Evolutionary conservation across 352 stramenopile species (phyloP), one percentile per base, ranked within the genome.

Genomic region (Phytophthora sp.): DNA sequence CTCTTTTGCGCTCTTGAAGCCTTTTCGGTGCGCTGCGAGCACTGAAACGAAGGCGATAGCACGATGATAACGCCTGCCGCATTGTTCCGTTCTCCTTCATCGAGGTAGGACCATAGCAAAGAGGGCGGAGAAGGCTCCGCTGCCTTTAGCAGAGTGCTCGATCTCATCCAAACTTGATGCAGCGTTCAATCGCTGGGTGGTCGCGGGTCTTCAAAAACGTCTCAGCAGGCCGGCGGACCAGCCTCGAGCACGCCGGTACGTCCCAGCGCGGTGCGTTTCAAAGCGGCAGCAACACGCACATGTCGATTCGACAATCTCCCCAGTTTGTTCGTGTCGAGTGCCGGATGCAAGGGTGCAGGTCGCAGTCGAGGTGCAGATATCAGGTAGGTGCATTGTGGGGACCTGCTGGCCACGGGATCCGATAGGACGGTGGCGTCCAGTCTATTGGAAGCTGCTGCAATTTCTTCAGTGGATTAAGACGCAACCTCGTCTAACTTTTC

Each of bases 21-120:
- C 43, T 48, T 66, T 66, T 66, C 58, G 58, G 50, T 66, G 57
- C n/a, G 49, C 39, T 48, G 31, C 43, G 57, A 62, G 30, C 21
- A 67, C 42, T 52, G 50, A 62, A 67, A 62, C 58, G 23, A 54
- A 58, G 32, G 24, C 53, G 31, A 62, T 28, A 10, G n/a, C 17
- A 41, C 50, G 35, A 46, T 31, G 20, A 52, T 52, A 23, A 41
- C 28, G 28, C 24, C 35, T 23, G 39, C n/a, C n/a, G n/a, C n/a
- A n/a, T 37, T 60, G 56, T 53, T 52, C 46, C 30, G 32, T 58
- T 64, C 58, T 30, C 57, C 41, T 49, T 60, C 57, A 20, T 32
- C 4, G 48, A 44, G 39, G 42, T 66, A 66, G 57, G 49, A 54
- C 39, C 17, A 38, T 15, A 51, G 6, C 6, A 15, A 31, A 20